Percentiles rank a stretch among this genome's conserved stretches.
Evolutionary conservation across 805 yeast genomes (phyloP).

Genomic region (Tetrapisispora nanseiensis): DNA sequence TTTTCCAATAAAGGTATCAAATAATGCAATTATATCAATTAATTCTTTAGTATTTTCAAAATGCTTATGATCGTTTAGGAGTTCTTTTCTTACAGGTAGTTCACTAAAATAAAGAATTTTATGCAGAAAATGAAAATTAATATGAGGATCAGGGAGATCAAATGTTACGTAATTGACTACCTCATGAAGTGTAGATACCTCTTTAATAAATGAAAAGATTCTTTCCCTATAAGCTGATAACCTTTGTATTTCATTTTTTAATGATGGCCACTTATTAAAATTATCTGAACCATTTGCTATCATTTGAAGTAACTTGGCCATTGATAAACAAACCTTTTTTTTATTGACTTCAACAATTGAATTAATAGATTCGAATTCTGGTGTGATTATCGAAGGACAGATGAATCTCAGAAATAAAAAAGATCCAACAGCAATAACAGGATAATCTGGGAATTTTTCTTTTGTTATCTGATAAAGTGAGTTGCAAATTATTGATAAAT

Average conservation of each 20-base stretch:
- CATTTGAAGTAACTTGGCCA: slow-evolving; percentile 74
- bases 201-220: slow-evolving; percentile 31
- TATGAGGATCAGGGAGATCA: background rate
- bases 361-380: slow-evolving; percentile 41
- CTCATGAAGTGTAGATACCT: slow-evolving; percentile 13
- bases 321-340: slow-evolving; percentile 57
- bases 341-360: slow-evolving; percentile 31
- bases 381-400: slow-evolving; percentile 89
- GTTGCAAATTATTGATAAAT: slow-evolving; percentile 59
- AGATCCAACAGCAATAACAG: slow-evolving; percentile 67
- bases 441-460: slow-evolving; percentile 51
- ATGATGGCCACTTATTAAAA: slow-evolving; percentile 51
- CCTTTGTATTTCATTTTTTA: slow-evolving; percentile 33
- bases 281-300: slow-evolving; percentile 72
- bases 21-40: slow-evolving; percentile 21
- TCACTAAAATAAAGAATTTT: slow-evolving; percentile 42
- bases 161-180: background rate
- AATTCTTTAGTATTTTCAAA: slow-evolving; percentile 34
- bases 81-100: slow-evolving; percentile 27
- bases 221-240: slow-evolving; percentile 29
- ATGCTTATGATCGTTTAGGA: slow-evolving; percentile 11
- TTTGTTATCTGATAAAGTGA: slow-evolving; percentile 48
- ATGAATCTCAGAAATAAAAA: slow-evolving; percentile 68
- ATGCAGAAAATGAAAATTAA: slow-evolving; percentile 36
- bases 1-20: slow-evolving; percentile 39